Percentiles rank a stretch among this genome's conserved stretches.
phyloP scores from a whole-genome alignment of 441 rosid genomes.

The Jatropha podagrica region DNA sequence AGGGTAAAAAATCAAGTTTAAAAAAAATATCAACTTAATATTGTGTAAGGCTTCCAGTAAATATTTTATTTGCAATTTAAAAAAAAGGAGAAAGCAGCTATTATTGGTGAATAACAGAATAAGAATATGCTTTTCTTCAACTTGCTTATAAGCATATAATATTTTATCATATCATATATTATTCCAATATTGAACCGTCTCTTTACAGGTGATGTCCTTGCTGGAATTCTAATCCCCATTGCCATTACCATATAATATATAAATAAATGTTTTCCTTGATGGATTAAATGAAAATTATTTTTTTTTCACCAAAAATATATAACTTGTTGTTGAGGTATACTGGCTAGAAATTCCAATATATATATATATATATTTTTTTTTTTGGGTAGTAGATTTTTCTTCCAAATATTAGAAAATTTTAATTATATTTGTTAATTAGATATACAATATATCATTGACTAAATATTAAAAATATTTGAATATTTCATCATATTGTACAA shows the following conservation, averaged over 20 bases:
- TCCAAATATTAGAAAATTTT: background rate
- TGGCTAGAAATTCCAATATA: background rate
- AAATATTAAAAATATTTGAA: too few species aligned
- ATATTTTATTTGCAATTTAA: too few species aligned
- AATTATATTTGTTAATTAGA: background rate
- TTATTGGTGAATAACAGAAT: slow-evolving; percentile 10
- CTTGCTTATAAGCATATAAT: background rate
- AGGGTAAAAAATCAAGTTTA: too few species aligned
- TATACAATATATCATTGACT: too few species aligned
- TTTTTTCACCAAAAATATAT: background rate
- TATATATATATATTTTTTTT: background rate
- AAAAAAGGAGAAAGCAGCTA: background rate
- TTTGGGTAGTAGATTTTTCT: background rate
- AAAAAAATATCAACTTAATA: too few species aligned
- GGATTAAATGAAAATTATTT: too few species aligned
- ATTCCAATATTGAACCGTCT: background rate
- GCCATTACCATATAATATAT: too few species aligned
- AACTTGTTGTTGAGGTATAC: background rate
- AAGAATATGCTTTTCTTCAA: slow-evolving; percentile 8
- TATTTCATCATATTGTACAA: too few species aligned
- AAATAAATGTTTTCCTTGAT: too few species aligned
- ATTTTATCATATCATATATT: background rate
- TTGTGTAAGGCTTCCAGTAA: too few species aligned
- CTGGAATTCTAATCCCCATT: background rate
- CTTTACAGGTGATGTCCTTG: background rate